Evolutionary conservation across 2,329 filamentous ascomycete genomes (phyloP).

Genomic region (Penicillium sp.): DNA sequence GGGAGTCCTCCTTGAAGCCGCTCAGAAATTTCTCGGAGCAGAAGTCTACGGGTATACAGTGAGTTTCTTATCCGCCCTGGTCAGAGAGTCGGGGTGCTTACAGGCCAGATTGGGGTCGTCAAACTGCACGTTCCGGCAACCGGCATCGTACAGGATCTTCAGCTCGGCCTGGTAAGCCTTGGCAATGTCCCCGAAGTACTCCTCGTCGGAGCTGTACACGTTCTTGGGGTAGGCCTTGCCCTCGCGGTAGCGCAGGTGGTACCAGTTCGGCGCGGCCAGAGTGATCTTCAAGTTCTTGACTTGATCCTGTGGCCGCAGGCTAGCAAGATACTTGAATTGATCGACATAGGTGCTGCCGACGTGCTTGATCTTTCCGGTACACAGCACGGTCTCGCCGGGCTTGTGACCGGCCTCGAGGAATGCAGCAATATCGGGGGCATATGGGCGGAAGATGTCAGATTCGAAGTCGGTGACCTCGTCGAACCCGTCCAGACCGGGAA

Average conservation of each 20-base stretch:
- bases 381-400: constrained; percentile 57
- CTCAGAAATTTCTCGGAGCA: constrained; percentile 69
- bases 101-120: constrained; percentile 67
- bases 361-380: constrained; percentile 58
- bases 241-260: constrained; percentile 61
- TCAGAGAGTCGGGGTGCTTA: constrained; percentile 34
- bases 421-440: constrained; percentile 61
- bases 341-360: constrained; percentile 56
- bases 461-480: constrained; percentile 51
- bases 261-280: constrained; percentile 65
- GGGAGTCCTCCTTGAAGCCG: constrained; percentile 65
- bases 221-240: constrained; percentile 57
- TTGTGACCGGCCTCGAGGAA: constrained; percentile 59
- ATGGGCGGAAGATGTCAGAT: constrained; percentile 54
- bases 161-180: constrained; percentile 65
- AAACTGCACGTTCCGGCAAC: constrained; percentile 64
- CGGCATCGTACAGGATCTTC: constrained; percentile 59
- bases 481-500: constrained; percentile 55
- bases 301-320: constrained; percentile 56
- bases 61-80: background rate
- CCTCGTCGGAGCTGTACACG: constrained; percentile 56
- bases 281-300: constrained; percentile 68
- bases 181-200: constrained; percentile 65
- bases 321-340: constrained; percentile 60
- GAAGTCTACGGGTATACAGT: constrained; percentile 55